Base-by-base conservation (phyloP, 2,329 filamentous ascomycete genomes). In the Stenocarpella maydis region DNA sequence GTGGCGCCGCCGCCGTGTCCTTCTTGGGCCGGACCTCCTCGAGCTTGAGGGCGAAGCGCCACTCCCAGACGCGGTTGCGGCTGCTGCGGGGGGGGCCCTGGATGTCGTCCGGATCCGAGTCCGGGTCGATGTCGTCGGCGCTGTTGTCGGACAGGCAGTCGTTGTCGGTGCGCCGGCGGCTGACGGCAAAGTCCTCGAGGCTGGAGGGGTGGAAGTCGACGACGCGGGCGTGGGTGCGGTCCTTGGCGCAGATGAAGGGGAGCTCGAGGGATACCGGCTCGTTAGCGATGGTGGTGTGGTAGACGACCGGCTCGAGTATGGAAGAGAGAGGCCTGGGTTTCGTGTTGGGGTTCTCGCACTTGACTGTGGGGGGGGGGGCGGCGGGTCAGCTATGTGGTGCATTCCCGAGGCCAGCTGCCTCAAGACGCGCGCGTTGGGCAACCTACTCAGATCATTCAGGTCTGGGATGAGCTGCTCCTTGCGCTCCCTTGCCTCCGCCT, bases 11-110 rank as follows among this genome's bases (percentile, higher is more conserved):
- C 67, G 39, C 74, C 72, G 39, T 45, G 45, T 34, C 34, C 9
- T 50, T 41, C 7, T 53, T 17, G 14, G 81, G 54, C 37, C 8
- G 78, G 0, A 87, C 89, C 72, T 95, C 92, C 78, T 97, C 92
- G 1, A 98, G 87, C 15, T 92, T 84, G 28, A 98, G 84, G 26
- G 87, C 88, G 79, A 98, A 98, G 17, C 88, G 86, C 95, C 95
- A 98, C 78, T 96, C 90, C 92, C 93, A 97, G 9, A 78, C 75
- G 15, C 73, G 77, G 7, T 72, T 45, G 19, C 70, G 72, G 17
- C 64, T 47, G 7, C 78, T 75, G 24, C 76, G 77, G 55, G 79
- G 72, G 3, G 14, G 19, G 5, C n/a, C 9, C 34, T 37, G 34
- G 7, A 26, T 8, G 43, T 63, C 41, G 65, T 74, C 52, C 53